Base-by-base conservation (phyloP, 768 basidiomycete genomes). In the Porphyrellus cyaneotinctus region DNA sequence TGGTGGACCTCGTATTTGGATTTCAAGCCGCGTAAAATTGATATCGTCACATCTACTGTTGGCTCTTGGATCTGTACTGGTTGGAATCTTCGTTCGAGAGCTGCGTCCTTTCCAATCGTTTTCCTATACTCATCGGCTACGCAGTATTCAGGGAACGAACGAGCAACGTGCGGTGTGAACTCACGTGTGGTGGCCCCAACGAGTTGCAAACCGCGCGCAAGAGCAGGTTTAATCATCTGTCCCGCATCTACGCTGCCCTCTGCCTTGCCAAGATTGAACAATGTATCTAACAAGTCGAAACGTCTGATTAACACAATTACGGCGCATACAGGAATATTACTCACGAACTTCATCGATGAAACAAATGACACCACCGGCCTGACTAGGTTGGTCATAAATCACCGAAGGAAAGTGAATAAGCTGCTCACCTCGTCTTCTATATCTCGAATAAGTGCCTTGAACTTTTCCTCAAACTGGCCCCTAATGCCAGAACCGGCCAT, bases 321-420 rank as follows among this genome's bases (percentile, higher is more conserved):
- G 7, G 33, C 3, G 22, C 17, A 53, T 48, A 36, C 17, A 45
- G 6, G 18, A 14, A 49, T n/a, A 0, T 31, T 36, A 84, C 88
- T 72, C 61, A 90, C 88, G 93, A 47, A 95, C 84, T 82, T 95
- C 92, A 60, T 95, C 93, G 48, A 95, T 94, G 71, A 95, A 95
- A 64, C 89, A 92, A 33, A 95, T 95, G 9, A 92, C 84, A 39
- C 87, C 83, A 18, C 88, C 85, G 4, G 79, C 77, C 82, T 83
- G 45, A 18, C 55, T 31, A 58, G 46, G 66, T n/a, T 30, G 51
- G 44, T 17, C 24, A 54, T 38, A 37, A 41, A 36, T 32, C 13
- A 64, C 56, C 53, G 66, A 55, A 32, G 53, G 43, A 68, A 62
- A 37, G 58, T 66, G 47, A 65, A 65, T 32, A 59, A 65, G 6